Evolutionary conservation across 192 early-diverging fungal species (phyloP).

Genomic region (Jimgerdemannia lactiflua): DNA sequence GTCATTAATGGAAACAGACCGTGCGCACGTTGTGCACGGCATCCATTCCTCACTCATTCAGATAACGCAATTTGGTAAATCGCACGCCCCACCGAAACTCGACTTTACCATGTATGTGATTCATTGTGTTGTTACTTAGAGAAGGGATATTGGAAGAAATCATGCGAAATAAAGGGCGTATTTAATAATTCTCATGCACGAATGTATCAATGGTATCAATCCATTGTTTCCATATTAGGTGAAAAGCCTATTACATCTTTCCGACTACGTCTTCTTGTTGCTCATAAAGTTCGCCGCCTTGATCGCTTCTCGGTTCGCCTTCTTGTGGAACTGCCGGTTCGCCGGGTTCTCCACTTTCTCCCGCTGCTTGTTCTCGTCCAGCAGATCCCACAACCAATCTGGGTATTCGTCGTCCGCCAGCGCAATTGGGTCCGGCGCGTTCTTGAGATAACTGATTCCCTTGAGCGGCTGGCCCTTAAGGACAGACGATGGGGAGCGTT

Average conservation of each 20-base stretch:
- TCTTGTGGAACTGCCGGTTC: conserved; percentile 58
- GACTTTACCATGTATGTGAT: neutral
- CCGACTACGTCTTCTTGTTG: conserved; percentile 64
- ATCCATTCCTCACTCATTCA: neutral
- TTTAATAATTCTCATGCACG: neutral
- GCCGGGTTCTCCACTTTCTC: conserved; percentile 42
- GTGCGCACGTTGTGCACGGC: too few species aligned
- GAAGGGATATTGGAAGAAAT: neutral
- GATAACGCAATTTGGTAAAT: neutral
- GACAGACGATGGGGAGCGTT: conserved; percentile 41
- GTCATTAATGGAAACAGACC: neutral
- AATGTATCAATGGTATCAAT: neutral
- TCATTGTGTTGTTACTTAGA: neutral
- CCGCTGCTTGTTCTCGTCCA: conserved; percentile 53
- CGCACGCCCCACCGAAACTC: neutral
- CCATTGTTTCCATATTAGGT: neutral
- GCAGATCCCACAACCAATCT: conserved; percentile 89
- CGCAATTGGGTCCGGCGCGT: conserved; percentile 82
- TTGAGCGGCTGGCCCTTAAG: conserved; percentile 79
- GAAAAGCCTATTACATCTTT: neutral
- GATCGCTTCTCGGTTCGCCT: conserved; percentile 57
- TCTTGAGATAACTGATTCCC: conserved; percentile 83
- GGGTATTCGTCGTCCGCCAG: conserved; percentile 85
- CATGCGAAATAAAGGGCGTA: neutral
- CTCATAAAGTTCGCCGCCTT: conserved; percentile 75